A percentile compares a stretch with the other conserved stretches of the same genome.
Evolutionary conservation across 352 stramenopile species (phyloP).

Genomic region (Lagenidium giganteum): DNA sequence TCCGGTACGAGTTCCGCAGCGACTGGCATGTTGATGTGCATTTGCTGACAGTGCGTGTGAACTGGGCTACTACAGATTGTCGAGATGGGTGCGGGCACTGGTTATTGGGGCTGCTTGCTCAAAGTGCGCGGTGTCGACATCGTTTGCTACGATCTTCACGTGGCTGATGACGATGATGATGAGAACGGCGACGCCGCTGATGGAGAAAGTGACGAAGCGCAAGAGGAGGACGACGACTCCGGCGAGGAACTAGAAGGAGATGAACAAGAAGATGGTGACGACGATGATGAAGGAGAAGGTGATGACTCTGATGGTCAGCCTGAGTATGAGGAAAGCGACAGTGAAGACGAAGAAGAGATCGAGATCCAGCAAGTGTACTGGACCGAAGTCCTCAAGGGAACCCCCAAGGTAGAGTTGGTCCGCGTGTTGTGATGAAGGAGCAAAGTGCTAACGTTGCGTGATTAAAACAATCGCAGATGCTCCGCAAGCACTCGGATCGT

Average conservation of each 20-base stretch:
- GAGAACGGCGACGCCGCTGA: slow-evolving; percentile 14
- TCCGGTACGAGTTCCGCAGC: slow-evolving; percentile 58
- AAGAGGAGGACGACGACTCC: slow-evolving; percentile 4
- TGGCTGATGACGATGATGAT: slow-evolving; percentile 46
- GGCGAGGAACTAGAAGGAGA: slow-evolving; percentile 19
- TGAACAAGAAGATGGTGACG: slow-evolving; percentile 27
- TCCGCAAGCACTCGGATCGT: slow-evolving; percentile 71
- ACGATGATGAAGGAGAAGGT: slow-evolving; percentile 15
- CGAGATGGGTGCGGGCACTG: slow-evolving; percentile 88
- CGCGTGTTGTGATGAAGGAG: neutral
- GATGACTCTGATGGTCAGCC: slow-evolving; percentile 14
- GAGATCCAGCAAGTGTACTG: slow-evolving; percentile 84
- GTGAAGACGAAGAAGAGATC: slow-evolving; percentile 57
- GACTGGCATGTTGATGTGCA: neutral
- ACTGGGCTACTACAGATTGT: slow-evolving; percentile 56
- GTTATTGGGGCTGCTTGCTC: slow-evolving; percentile 84
- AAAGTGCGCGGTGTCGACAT: slow-evolving; percentile 81
- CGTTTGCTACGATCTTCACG: slow-evolving; percentile 83
- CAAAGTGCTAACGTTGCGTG: neutral
- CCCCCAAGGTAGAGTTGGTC: slow-evolving; percentile 39
- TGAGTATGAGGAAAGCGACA: slow-evolving; percentile 6
- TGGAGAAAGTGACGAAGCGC: slow-evolving; percentile 4
- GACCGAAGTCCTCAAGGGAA: slow-evolving; percentile 74
- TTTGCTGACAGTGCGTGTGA: slow-evolving; percentile 7
- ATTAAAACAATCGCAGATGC: slow-evolving; percentile 22